Conservation (phyloP, 2,329 filamentous ascomycete genomes). For the Calonectria montana region DNA sequence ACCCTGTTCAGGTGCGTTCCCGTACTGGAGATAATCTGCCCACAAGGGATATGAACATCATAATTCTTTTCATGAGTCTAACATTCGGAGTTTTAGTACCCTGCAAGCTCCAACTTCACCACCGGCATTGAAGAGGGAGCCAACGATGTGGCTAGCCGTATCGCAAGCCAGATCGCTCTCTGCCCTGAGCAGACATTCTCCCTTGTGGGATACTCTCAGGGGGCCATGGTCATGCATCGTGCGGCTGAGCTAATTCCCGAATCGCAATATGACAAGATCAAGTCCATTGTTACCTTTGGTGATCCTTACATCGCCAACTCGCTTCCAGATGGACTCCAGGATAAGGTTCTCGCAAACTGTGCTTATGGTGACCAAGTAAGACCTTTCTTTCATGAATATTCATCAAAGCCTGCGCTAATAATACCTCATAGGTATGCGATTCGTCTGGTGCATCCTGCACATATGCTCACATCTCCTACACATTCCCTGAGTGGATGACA, state of each 20-base stretch:
- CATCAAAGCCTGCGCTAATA: not conserved
- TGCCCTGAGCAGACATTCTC: constrained; percentile 1
- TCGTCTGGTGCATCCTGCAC: not conserved
- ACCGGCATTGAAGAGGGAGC: not conserved
- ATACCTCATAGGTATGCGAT: not conserved
- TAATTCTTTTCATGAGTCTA: not conserved
- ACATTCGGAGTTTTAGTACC: not conserved
- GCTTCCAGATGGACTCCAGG: not conserved
- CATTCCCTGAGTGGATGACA: not conserved
- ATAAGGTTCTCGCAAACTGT: not conserved
- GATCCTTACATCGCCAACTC: not conserved
- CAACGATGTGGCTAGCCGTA: not conserved
- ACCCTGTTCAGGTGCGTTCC: not conserved
- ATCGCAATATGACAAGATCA: not conserved
- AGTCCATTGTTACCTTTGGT: not conserved
- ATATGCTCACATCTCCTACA: not conserved
- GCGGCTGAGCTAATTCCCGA: not conserved
- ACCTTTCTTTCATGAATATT: too few relatives aligned
- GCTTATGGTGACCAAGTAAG: not conserved
- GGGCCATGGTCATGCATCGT: constrained; percentile 1
- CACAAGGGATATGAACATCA: not conserved
- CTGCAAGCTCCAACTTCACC: not conserved
- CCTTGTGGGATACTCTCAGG: not conserved
- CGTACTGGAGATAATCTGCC: not conserved
- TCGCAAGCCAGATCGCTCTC: not conserved